Conservation (phyloP, 805 yeast genomes). For the Candida glaebosa region DNA sequence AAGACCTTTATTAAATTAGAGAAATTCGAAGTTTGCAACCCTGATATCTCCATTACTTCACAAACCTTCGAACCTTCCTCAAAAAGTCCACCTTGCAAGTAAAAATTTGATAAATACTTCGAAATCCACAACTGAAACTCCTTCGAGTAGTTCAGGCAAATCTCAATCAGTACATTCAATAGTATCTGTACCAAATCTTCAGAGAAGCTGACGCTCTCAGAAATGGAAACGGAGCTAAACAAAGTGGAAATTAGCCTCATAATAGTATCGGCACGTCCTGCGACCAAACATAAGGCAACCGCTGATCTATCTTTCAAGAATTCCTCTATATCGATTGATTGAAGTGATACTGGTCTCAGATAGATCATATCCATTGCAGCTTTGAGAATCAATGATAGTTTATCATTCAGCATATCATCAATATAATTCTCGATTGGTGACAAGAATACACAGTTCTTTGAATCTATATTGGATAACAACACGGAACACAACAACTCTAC, state of each 20-base stretch:
- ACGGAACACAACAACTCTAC: constrained; percentile 8
- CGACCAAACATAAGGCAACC: constrained; percentile 4
- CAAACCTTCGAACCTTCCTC: constrained; percentile 5
- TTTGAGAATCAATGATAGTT: neutral
- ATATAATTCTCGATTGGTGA: neutral
- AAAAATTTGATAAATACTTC: constrained; percentile 19
- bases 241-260: constrained; percentile 7
- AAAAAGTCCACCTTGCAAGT: constrained; percentile 17
- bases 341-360: neutral
- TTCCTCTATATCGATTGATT: constrained; percentile 8
- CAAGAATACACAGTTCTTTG: neutral
- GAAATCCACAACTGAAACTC: constrained; percentile 22
- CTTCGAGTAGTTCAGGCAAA: constrained; percentile 7
- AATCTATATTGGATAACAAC: neutral
- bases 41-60: constrained; percentile 7
- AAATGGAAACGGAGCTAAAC: constrained; percentile 4
- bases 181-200: constrained; percentile 9
- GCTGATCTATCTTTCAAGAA: constrained; percentile 11
- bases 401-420: neutral
- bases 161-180: constrained; percentile 1
- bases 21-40: neutral
- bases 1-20: neutral
- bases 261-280: neutral
- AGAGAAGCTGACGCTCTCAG: constrained; percentile 4
- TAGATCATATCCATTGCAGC: neutral